Conservation (phyloP, 176 grass and related monocot species). For the Triticum timopheevii region DNA sequence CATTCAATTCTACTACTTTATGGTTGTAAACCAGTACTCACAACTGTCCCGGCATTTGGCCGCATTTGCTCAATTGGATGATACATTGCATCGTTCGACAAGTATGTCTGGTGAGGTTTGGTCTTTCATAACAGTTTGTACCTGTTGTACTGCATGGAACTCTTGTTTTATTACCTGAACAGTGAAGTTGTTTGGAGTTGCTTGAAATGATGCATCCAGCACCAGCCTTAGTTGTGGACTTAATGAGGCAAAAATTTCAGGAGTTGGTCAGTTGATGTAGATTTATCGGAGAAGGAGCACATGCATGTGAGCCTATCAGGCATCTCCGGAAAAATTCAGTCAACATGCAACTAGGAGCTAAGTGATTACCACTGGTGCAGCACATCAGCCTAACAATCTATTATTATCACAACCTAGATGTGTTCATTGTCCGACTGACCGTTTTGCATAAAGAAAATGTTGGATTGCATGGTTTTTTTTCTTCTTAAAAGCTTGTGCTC, state of each 20-base stretch:
- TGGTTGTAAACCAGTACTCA: constrained; percentile 9
- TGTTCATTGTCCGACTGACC: background rate
- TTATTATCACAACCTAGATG: background rate
- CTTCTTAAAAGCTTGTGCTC: background rate
- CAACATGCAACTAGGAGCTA: background rate
- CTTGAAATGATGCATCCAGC: constrained; percentile 24
- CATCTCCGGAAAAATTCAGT: constrained; percentile 2
- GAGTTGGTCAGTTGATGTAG: constrained; percentile 20
- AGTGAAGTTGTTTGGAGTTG: constrained; percentile 34
- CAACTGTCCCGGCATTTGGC: background rate
- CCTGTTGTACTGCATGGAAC: background rate
- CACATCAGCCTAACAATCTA: constrained; percentile 1
- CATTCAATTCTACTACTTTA: constrained; percentile 1
- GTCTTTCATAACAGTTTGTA: constrained; percentile 1
- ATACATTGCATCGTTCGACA: background rate
- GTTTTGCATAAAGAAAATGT: background rate
- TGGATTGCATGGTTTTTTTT: background rate
- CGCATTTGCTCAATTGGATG: constrained; percentile 1
- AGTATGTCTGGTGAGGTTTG: constrained; percentile 7
- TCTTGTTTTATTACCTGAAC: constrained; percentile 36
- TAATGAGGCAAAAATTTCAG: background rate
- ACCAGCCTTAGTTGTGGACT: constrained; percentile 10
- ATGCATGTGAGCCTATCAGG: constrained; percentile 30
- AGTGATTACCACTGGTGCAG: constrained; percentile 6
- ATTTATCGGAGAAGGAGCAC: constrained; percentile 33